Conservation (phyloP, 2,329 filamentous ascomycete species). For the Lachnellula subtilissima region DNA sequence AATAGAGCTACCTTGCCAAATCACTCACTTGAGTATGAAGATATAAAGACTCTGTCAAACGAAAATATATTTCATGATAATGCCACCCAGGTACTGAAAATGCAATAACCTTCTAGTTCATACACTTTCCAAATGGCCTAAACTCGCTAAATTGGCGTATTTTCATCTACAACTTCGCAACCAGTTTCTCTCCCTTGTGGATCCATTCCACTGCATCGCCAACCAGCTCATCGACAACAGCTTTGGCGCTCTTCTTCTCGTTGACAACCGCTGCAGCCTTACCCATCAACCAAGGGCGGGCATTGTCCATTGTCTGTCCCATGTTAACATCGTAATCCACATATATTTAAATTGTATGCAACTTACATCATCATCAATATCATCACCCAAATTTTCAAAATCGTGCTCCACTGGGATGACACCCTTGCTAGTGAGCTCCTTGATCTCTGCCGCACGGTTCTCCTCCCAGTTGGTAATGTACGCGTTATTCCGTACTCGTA, state of each 20-base stretch:
- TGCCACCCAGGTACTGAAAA: neutral
- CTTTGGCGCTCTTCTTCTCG: conserved; percentile 87
- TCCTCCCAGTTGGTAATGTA: conserved; percentile 97
- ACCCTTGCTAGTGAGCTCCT: conserved; percentile 83
- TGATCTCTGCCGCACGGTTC: conserved; percentile 85
- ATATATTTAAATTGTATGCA: neutral
- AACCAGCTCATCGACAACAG: conserved; percentile 91
- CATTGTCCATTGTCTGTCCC: conserved; percentile 74
- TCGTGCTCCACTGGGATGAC: conserved; percentile 92
- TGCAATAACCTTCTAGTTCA: neutral
- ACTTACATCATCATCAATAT: conserved; percentile 44
- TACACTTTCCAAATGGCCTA: neutral
- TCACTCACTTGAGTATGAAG: too few relatives aligned
- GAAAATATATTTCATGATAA: neutral
- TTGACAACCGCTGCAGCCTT: conserved; percentile 92
- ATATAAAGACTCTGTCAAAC: neutral
- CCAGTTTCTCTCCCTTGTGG: conserved; percentile 61
- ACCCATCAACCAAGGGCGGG: conserved; percentile 90
- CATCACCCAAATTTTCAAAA: conserved; percentile 77
- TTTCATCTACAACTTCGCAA: conserved; percentile 59
- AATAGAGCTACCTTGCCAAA: too few relatives aligned
- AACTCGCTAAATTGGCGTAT: neutral
- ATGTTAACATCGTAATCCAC: conserved; percentile 56
- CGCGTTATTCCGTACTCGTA: conserved; percentile 87
- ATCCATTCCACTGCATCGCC: conserved; percentile 70